Percentiles rank a stretch among this genome's conserved stretches.
Conservation (phyloP, 345 rosid genomes). For the Populus tremula region DNA sequence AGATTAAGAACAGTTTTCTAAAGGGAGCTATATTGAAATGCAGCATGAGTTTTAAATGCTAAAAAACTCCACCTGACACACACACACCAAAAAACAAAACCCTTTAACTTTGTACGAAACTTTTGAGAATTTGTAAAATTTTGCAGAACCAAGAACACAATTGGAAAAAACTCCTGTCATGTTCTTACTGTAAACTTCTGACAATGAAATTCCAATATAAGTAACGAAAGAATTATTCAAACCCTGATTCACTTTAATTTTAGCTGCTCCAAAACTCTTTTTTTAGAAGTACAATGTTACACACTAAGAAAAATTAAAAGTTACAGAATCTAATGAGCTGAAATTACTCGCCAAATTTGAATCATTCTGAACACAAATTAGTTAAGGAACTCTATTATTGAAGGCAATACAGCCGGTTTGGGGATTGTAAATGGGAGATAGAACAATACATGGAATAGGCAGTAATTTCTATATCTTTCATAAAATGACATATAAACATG, state of each 20-base stretch:
- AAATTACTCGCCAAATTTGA: background rate
- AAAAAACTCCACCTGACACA: background rate
- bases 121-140: background rate
- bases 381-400: background rate
- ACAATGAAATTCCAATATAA: background rate
- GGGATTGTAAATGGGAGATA: background rate
- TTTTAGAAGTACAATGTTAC: background rate
- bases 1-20: background rate
- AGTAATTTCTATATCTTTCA: background rate
- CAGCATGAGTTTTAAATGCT: background rate
- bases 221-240: background rate
- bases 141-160: background rate
- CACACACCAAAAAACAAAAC: background rate
- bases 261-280: background rate
- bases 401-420: background rate
- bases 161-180: background rate
- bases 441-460: background rate
- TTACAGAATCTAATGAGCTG: background rate
- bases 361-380: background rate
- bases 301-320: background rate
- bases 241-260: background rate
- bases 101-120: background rate
- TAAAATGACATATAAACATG: background rate
- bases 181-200: background rate
- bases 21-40: background rate